Percentiles rank a stretch among this genome's conserved stretches.
Evolutionary conservation across 2,329 filamentous ascomycete genomes (phyloP).

Genomic region (Diaporthe caulivora): DNA sequence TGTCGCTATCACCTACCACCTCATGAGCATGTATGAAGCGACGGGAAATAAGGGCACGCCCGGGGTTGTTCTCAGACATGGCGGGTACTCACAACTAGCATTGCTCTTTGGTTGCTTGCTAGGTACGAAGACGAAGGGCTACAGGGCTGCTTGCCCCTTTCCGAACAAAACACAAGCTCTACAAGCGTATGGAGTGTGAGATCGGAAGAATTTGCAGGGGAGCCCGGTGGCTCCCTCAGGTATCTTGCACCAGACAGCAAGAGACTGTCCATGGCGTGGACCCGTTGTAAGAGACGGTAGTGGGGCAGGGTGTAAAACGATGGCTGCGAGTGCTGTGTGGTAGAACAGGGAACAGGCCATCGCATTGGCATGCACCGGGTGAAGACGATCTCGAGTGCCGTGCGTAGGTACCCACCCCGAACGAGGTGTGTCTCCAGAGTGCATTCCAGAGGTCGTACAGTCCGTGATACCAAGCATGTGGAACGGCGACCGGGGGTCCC

Average conservation of each 20-base stretch:
- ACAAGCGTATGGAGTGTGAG: conserved; percentile 4
- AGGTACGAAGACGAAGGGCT: neutral
- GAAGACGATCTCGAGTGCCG: conserved; percentile 19
- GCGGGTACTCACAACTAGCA: neutral
- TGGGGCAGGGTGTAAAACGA: conserved; percentile 25
- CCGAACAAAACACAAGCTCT: neutral
- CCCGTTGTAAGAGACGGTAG: neutral
- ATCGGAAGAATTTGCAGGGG: neutral
- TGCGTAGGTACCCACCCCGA: conserved; percentile 4
- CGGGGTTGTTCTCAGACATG: neutral
- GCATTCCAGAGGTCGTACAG: conserved; percentile 30
- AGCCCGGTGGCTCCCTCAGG: conserved; percentile 18
- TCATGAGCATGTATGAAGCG: neutral
- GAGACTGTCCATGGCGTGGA: conserved; percentile 15
- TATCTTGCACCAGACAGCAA: conserved; percentile 27
- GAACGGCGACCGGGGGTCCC: conserved; percentile 16
- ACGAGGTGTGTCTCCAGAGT: conserved; percentile 25
- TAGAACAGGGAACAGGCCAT: conserved; percentile 30
- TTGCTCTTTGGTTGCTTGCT: neutral
- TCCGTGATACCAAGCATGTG: conserved; percentile 30
- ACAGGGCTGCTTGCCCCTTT: neutral
- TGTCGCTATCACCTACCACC: conserved; percentile 10
- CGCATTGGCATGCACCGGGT: conserved; percentile 31
- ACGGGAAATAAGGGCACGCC: neutral
- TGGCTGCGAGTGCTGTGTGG: conserved; percentile 33